These are phyloP conservation scores for Seiridium cupressi DNA, from an alignment of 2,329 filamentous ascomycete species.

Conservation along the genomic window DNA sequence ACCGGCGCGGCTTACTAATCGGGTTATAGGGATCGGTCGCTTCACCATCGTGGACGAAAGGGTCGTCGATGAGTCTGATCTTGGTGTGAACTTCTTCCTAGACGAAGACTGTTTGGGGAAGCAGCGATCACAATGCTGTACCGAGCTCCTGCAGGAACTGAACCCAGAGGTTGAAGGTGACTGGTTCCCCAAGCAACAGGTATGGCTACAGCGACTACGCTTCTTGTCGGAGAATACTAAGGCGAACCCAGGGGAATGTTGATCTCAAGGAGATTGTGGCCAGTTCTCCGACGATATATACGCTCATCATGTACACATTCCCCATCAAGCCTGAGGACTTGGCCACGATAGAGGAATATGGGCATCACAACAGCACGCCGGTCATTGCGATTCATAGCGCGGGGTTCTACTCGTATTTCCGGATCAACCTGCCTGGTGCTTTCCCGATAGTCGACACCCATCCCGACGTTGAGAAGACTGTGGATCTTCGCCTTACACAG, in stretches of 20 bases:
- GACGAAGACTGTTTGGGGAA: slow-evolving; percentile 76
- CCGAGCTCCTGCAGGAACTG: slow-evolving; percentile 76
- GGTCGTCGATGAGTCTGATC: slow-evolving; percentile 73
- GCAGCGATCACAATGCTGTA: slow-evolving; percentile 74
- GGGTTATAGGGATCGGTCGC: slow-evolving; percentile 68
- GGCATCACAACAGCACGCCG: slow-evolving; percentile 61
- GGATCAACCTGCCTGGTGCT: slow-evolving; percentile 70
- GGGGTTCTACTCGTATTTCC: slow-evolving; percentile 90
- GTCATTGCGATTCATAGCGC: slow-evolving; percentile 82
- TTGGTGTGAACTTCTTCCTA: slow-evolving; percentile 97
- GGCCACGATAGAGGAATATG: slow-evolving; percentile 44
- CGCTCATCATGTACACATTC: slow-evolving; percentile 53
- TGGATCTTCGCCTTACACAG: slow-evolving; percentile 78
- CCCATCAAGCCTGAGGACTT: slow-evolving; percentile 46
- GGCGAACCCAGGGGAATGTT: slow-evolving; percentile 25
- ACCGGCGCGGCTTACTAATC: slow-evolving; percentile 16
- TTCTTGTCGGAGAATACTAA: background rate
- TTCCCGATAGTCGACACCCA: slow-evolving; percentile 97
- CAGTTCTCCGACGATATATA: slow-evolving; percentile 38
- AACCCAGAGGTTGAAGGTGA: slow-evolving; percentile 88
- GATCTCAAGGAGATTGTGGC: slow-evolving; percentile 41
- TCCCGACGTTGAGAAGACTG: slow-evolving; percentile 79
- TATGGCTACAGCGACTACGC: background rate
- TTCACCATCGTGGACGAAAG: slow-evolving; percentile 89
- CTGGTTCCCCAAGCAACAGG: slow-evolving; percentile 56